Percentiles rank a stretch among this genome's conserved stretches.
phyloP scores from a whole-genome alignment of 2,329 filamentous ascomycete species.

The Rosellinia necatrix region DNA sequence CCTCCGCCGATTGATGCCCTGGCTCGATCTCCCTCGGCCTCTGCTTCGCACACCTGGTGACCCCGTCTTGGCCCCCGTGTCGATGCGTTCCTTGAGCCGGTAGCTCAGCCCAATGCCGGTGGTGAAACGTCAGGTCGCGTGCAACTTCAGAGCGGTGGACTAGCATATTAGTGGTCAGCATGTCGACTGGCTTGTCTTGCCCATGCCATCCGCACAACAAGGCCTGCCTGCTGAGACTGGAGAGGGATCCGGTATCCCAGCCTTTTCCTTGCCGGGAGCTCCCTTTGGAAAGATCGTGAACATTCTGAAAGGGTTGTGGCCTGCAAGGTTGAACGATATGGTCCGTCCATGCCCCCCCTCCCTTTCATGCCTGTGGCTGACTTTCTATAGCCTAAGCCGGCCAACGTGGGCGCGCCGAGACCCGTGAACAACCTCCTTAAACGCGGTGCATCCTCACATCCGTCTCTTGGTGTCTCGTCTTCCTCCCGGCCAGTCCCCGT shows the following conservation, averaged over 20 bases:
- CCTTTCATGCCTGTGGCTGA: slow-evolving; percentile 3
- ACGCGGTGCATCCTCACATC: slow-evolving; percentile 10
- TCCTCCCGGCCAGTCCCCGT: background rate
- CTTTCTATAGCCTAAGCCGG: slow-evolving; percentile 20
- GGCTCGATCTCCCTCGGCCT: background rate
- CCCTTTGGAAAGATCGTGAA: background rate
- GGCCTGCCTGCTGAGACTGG: slow-evolving; percentile 16
- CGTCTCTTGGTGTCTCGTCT: background rate
- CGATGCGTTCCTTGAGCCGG: slow-evolving; percentile 21
- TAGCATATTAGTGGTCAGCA: slow-evolving; percentile 20
- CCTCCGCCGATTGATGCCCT: background rate
- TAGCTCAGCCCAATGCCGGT: slow-evolving; percentile 10
- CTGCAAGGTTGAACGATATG: slow-evolving; percentile 25
- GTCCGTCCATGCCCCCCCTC: slow-evolving; percentile 4
- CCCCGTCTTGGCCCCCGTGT: background rate
- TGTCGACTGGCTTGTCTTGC: slow-evolving; percentile 29
- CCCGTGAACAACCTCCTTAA: slow-evolving; percentile 35
- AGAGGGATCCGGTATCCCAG: slow-evolving; percentile 14
- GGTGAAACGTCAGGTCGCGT: slow-evolving; percentile 13
- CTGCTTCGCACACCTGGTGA: background rate
- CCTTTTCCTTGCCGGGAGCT: background rate
- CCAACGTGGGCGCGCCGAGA: slow-evolving; percentile 16
- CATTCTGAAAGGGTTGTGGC: no score
- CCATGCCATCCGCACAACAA: slow-evolving; percentile 23
- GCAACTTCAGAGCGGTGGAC: slow-evolving; percentile 4